Evolutionary conservation across 306 rosid genomes (phyloP).

Genomic region (Pterocarpus macrocarpus): DNA sequence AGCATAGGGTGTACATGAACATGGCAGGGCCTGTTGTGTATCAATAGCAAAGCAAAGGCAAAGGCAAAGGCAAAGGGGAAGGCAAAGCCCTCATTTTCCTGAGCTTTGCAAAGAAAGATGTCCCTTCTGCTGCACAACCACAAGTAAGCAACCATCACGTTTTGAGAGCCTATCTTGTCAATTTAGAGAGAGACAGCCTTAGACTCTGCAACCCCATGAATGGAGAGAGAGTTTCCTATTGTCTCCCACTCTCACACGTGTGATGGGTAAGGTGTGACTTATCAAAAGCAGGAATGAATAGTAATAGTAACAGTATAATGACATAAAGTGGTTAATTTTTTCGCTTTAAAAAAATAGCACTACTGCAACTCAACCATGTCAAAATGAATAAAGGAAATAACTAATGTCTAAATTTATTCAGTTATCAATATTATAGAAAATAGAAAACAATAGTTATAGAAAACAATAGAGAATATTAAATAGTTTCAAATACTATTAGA

Average conservation of each 20-base stretch:
- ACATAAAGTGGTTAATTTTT: too few species aligned
- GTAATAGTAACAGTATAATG: too few species aligned
- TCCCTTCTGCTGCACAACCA: constrained; percentile 55
- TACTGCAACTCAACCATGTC: background rate
- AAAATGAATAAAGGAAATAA: background rate
- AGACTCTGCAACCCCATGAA: constrained; percentile 51
- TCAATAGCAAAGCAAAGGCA: background rate
- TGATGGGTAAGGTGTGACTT: background rate
- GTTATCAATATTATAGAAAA: too few species aligned
- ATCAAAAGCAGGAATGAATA: too few species aligned
- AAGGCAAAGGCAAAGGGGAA: too few species aligned
- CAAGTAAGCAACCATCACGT: constrained; percentile 58
- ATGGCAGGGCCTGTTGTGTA: constrained; percentile 19
- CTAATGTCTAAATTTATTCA: background rate
- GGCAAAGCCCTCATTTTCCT: constrained; percentile 28
- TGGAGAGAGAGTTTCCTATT: constrained; percentile 19
- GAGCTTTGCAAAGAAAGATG: constrained; percentile 61
- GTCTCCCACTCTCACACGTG: constrained; percentile 59
- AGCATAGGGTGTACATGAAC: constrained; percentile 16
- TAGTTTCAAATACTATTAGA: background rate
- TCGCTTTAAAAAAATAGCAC: background rate
- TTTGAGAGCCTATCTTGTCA: constrained; percentile 55
- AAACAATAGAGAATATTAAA: background rate
- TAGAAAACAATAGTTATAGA: too few species aligned
- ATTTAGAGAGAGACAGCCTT: constrained; percentile 64